phyloP scores from a whole-genome alignment of 2,329 filamentous ascomycete species.

The Phialophora tarda region DNA sequence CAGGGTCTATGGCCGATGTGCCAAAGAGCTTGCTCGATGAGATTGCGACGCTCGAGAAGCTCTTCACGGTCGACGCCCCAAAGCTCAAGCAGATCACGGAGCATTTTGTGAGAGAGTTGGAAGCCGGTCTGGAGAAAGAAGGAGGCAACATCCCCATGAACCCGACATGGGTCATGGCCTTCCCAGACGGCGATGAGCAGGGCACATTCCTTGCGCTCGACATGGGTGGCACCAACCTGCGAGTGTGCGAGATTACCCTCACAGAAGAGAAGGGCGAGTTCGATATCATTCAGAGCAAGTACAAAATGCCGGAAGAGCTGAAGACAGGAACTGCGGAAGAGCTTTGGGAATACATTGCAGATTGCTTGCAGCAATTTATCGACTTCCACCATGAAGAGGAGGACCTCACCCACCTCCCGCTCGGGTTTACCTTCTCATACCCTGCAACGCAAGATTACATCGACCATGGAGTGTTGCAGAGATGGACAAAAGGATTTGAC shows the following conservation, averaged over 20 bases:
- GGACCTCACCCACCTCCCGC: constrained; percentile 67
- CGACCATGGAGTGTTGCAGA: constrained; percentile 87
- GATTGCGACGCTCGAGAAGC: constrained; percentile 81
- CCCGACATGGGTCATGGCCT: constrained; percentile 92
- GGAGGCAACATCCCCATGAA: constrained; percentile 99
- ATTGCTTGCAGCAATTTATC: constrained; percentile 89
- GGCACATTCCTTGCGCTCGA: constrained; percentile 89
- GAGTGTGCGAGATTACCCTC: constrained; percentile 90
- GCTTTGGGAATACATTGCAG: constrained; percentile 93
- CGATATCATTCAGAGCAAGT: constrained; percentile 95
- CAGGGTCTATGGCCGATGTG: constrained; percentile 89
- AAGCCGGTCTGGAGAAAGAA: constrained; percentile 83
- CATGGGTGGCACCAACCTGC: constrained; percentile 94
- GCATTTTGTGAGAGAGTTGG: constrained; percentile 86
- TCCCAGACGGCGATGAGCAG: constrained; percentile 83
- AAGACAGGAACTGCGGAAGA: constrained; percentile 84
- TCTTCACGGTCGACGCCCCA: constrained; percentile 76
- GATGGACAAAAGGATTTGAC: constrained; percentile 98
- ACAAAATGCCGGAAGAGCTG: constrained; percentile 90
- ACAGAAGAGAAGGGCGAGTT: constrained; percentile 88
- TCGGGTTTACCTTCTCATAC: constrained; percentile 97
- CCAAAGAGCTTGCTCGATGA: constrained; percentile 81
- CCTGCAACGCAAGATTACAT: constrained; percentile 92
- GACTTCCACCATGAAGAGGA: constrained; percentile 77
- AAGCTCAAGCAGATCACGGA: constrained; percentile 90